phyloP scores from a whole-genome alignment of 2,329 filamentous ascomycete species.

The Diaporthe sp. region DNA sequence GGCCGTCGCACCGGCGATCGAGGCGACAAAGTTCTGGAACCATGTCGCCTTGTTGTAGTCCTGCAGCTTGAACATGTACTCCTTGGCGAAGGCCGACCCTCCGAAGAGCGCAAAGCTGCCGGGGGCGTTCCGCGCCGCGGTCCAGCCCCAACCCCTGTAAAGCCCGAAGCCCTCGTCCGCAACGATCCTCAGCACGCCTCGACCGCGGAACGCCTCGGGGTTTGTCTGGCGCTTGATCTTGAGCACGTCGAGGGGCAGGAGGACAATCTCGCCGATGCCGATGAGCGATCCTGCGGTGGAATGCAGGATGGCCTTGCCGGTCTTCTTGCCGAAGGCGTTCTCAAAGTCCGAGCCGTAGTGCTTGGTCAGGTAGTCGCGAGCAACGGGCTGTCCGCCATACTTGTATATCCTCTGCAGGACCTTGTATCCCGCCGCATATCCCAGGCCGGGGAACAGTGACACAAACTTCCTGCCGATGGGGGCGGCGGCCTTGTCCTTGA shows the following conservation, averaged over 20 bases:
- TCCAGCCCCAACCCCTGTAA: constrained; percentile 98
- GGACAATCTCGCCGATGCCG: constrained; percentile 96
- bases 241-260: constrained; percentile 94
- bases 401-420: constrained; percentile 98
- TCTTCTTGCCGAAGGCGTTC: constrained; percentile 92
- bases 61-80: constrained; percentile 88
- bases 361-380: constrained; percentile 85
- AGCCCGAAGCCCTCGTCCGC: constrained; percentile 94
- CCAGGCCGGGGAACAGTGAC: constrained; percentile 95
- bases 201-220: constrained; percentile 95
- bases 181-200: constrained; percentile 90
- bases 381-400: constrained; percentile 96
- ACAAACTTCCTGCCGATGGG: constrained; percentile 84
- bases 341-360: constrained; percentile 90
- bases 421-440: constrained; percentile 98
- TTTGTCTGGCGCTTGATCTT: constrained; percentile 99
- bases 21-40: constrained; percentile 97
- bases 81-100: constrained; percentile 96
- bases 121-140: constrained; percentile 94
- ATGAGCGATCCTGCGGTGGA: constrained; percentile 96
- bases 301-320: constrained; percentile 97
- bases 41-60: constrained; percentile 97
- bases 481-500: constrained; percentile 87
- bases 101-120: constrained; percentile 98
- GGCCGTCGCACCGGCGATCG: constrained; percentile 92